A percentile compares a stretch with the other conserved stretches of the same genome.
Conservation (phyloP, 2,329 filamentous ascomycete genomes). For the Nannizziopsis barbatae region DNA sequence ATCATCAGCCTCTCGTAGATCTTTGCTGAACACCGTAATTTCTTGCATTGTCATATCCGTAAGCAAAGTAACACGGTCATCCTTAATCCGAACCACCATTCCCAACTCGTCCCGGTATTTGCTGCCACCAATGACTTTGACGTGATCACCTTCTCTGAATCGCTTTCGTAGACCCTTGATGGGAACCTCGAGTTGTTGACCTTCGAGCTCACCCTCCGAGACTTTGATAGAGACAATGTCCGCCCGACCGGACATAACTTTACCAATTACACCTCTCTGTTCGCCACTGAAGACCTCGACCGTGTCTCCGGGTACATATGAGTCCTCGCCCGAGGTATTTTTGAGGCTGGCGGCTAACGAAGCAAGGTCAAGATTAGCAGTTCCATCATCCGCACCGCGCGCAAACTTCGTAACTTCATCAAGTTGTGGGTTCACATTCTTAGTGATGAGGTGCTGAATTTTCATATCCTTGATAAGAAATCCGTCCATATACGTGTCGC, state of each 20-base stretch:
- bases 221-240: slow-evolving; percentile 88
- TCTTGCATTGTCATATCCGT: slow-evolving; percentile 89
- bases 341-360: slow-evolving; percentile 84
- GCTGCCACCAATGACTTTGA: slow-evolving; percentile 95
- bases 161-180: slow-evolving; percentile 85
- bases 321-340: slow-evolving; percentile 65
- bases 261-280: slow-evolving; percentile 81
- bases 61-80: slow-evolving; percentile 83
- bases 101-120: slow-evolving; percentile 90
- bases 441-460: slow-evolving; percentile 71
- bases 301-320: slow-evolving; percentile 86
- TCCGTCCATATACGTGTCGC: slow-evolving; percentile 82
- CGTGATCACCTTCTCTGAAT: slow-evolving; percentile 88
- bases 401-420: slow-evolving; percentile 96
- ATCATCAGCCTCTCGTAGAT: slow-evolving; percentile 84
- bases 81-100: slow-evolving; percentile 87
- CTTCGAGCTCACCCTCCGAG: slow-evolving; percentile 66
- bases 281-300: slow-evolving; percentile 94
- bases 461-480: slow-evolving; percentile 92
- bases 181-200: slow-evolving; percentile 82
- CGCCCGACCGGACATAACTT: slow-evolving; percentile 71
- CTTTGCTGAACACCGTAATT: slow-evolving; percentile 96
- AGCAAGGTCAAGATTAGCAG: slow-evolving; percentile 83
- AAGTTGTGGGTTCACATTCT: slow-evolving; percentile 82
- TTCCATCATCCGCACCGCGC: slow-evolving; percentile 77